phyloP scores from a whole-genome alignment of 495 filamentous ascomycete species.

The Hypoxylon perforatum region DNA sequence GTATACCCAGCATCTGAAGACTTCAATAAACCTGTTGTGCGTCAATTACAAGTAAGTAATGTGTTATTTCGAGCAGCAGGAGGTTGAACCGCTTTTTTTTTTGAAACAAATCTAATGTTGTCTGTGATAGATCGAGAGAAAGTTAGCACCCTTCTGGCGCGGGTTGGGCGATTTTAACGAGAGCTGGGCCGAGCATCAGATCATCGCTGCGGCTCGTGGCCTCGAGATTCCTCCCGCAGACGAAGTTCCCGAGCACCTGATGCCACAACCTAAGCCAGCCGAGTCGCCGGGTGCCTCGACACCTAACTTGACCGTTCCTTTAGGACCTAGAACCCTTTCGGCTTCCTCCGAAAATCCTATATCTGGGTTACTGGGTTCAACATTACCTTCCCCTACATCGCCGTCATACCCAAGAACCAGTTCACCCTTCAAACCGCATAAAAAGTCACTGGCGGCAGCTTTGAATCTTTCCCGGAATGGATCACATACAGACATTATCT shows the following conservation, averaged over 20 bases:
- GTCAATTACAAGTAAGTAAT: slow-evolving; percentile 85
- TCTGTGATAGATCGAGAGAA: slow-evolving; percentile 82
- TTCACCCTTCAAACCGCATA: slow-evolving; percentile 71
- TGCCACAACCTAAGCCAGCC: slow-evolving; percentile 56
- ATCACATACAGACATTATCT: slow-evolving; percentile 70
- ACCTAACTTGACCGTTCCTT: slow-evolving; percentile 76
- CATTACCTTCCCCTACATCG: slow-evolving; percentile 69
- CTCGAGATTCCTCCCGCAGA: slow-evolving; percentile 86
- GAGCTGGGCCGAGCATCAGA: slow-evolving; percentile 92
- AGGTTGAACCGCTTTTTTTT: slow-evolving; percentile 7
- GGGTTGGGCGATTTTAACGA: slow-evolving; percentile 89
- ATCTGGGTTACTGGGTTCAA: slow-evolving; percentile 59
- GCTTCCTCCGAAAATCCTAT: slow-evolving; percentile 72
- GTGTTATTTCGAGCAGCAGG: background rate
- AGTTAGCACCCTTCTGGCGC: slow-evolving; percentile 93
- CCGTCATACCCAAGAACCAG: slow-evolving; percentile 42
- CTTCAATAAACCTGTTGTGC: slow-evolving; percentile 88
- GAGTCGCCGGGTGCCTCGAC: slow-evolving; percentile 46
- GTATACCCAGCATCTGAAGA: slow-evolving; percentile 93
- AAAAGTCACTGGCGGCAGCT: slow-evolving; percentile 84
- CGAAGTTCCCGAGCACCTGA: slow-evolving; percentile 77
- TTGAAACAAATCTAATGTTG: slow-evolving; percentile 24
- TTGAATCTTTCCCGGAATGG: slow-evolving; percentile 76
- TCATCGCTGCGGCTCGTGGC: slow-evolving; percentile 89
- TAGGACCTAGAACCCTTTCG: slow-evolving; percentile 78